Evolutionary conservation across 768 basidiomycete genomes (phyloP).

Genomic region (Rhodocollybia butyracea): DNA sequence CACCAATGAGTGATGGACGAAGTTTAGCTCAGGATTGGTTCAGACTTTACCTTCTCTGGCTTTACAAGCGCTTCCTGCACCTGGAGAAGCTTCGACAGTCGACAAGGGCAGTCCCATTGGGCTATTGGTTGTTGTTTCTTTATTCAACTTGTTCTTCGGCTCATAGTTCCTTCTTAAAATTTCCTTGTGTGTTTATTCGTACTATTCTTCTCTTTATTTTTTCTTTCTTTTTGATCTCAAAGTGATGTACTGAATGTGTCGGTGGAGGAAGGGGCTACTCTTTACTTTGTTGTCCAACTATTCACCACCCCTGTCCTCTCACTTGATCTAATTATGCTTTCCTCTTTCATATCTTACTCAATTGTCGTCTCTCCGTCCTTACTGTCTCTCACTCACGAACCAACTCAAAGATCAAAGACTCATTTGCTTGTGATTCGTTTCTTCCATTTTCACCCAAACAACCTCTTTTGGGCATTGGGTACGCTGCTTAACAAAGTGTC

Average conservation of each 20-base stretch:
- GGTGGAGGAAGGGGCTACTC: neutral
- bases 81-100: constrained; percentile 13
- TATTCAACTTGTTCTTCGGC: constrained; percentile 24
- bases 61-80: neutral
- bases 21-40: constrained; percentile 4
- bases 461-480: no score
- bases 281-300: neutral
- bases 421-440: neutral
- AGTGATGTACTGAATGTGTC: neutral
- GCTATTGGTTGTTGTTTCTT: constrained; percentile 64
- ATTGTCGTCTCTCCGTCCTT: no score
- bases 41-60: constrained; percentile 11
- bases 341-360: no score
- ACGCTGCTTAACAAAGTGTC: no score
- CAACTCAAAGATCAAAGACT: no score
- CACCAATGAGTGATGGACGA: neutral
- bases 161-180: constrained; percentile 16
- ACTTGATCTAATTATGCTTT: constrained; percentile 2
- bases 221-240: neutral
- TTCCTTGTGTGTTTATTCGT: constrained; percentile 24
- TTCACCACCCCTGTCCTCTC: neutral
- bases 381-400: neutral
- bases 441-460: neutral
- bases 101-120: constrained; percentile 34
- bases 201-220: constrained; percentile 32